Evolutionary conservation across 106 monocot genomes (phyloP), one percentile per base, ranked within the genome.

Genomic region (Ottelia alismoides): DNA sequence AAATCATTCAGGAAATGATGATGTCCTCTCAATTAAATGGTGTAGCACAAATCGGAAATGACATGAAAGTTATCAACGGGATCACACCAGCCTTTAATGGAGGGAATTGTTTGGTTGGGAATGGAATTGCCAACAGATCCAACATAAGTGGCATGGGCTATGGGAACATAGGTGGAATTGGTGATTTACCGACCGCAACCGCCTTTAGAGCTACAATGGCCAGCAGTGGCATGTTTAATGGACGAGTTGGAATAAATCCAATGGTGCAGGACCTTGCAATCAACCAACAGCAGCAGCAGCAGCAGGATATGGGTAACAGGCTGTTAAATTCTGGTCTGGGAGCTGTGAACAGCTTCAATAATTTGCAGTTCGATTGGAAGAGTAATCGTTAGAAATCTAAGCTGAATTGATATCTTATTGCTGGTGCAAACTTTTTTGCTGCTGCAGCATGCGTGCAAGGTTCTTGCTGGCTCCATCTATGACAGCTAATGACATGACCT

Each of bases 1-100:
- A 76, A 49, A 75, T 85, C 20, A 32, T 92, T 30, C 85, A 82
- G 46, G 82, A 82, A 51, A 65, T 85, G 78, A 85, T 92, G 72
- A 78, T 82, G 59, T 71, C 73, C 11, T 71, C 91, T 1, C 76
- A 74, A 24, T 17, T 68, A 14, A 79, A 69, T 44, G 70, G 71
- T 22, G 30, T 32, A 1, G 52, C 35, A 47, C 49, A 35, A 3
- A 20, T 75, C 2, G 76, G 73, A 1, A 81, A 67, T 57, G 81
- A 77, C n/a, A 69, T 75, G 57, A 80, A 77, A 32, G 64, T 62
- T 16, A 51, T 51, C 14, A 73, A 70, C 62, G 74, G 74, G 2
- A 51, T 77, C 14, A 30, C 65, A n/a, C 60, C 68, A 0, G 17
- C 69, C 28, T 29, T 72, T 2, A 70, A 71, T 54, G 76, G 71